These are phyloP conservation scores for Rhypophila decipiens DNA, from an alignment of 495 filamentous ascomycete genomes.

Conservation along the genomic window DNA sequence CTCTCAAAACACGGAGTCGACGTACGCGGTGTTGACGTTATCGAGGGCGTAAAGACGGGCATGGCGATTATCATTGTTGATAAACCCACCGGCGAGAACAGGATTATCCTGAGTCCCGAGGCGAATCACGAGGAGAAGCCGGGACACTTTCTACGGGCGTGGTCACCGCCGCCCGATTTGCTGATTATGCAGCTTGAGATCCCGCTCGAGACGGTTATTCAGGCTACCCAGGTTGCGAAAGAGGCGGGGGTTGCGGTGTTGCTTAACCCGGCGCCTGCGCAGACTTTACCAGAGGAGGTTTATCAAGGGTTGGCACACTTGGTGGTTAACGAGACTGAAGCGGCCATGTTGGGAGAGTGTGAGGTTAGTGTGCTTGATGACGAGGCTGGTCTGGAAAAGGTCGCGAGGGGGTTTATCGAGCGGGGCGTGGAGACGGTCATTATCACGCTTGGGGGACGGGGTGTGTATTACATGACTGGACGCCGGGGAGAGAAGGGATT, in stretches of 20 bases:
- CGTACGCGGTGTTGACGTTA: constrained; percentile 42
- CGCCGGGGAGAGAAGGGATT: constrained; percentile 31
- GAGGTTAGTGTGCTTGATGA: constrained; percentile 41
- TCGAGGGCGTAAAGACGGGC: constrained; percentile 58
- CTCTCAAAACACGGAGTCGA: constrained; percentile 58
- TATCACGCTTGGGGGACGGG: constrained; percentile 76
- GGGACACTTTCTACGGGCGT: constrained; percentile 4
- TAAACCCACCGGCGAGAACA: constrained; percentile 70
- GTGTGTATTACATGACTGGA: constrained; percentile 52
- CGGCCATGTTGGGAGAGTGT: constrained; percentile 58
- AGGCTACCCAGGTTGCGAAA: constrained; percentile 52
- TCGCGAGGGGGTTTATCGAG: constrained; percentile 53
- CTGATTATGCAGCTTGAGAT: constrained; percentile 89
- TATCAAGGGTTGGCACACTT: constrained; percentile 69
- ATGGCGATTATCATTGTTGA: constrained; percentile 82
- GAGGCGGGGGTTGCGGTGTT: constrained; percentile 52
- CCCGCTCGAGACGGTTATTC: constrained; percentile 62
- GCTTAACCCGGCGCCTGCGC: constrained; percentile 82
- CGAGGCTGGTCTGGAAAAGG: constrained; percentile 34
- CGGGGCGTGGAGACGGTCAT: constrained; percentile 70
- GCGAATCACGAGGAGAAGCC: constrained; percentile 58
- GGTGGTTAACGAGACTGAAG: constrained; percentile 89
- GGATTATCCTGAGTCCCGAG: constrained; percentile 74
- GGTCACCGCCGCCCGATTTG: constrained; percentile 45
- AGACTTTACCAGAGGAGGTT: constrained; percentile 57